Base-by-base conservation (phyloP, 2,329 filamentous ascomycete species). In the Biscogniauxia mediterranea region DNA sequence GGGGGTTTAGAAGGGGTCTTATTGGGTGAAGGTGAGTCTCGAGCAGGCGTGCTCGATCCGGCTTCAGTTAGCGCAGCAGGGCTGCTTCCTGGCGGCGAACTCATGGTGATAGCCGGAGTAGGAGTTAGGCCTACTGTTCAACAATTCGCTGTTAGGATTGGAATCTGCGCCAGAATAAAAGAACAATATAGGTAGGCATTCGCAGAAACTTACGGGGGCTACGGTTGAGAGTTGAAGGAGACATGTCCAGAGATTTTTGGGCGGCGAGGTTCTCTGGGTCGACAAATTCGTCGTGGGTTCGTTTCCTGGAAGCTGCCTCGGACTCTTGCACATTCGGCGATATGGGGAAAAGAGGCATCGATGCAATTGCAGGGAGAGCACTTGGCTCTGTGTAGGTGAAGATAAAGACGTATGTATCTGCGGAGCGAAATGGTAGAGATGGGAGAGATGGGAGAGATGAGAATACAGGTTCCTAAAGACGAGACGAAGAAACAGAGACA, bases 321-420 rank as follows among this genome's bases (percentile, higher is more conserved):
- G 76, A 71, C 68, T 81, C 79, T 69, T 79, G 77, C 28, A 82
- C 75, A 63, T 84, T 84, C 13, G 77, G 72, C 19, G 81, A 80
- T 69, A 83, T 75, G 57, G 78, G 74, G 52, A 77, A 73, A 25
- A 85, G 74, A 69, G 83, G 78, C 82, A 84, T 84, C 62, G 71
- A 64, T 60, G 63, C 54, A 38, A 54, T 55, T 58, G 23, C 61
- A 32, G 52, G 42, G 9, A 20, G 59, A 67, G 63, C 58, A 42
- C 57, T 26, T 28, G 55, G 59, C 60, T 63, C 62, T 19, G 53
- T 19, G 53, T n/a, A 9, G 46, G 50, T 56, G 28, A n/a, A 46
- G 50, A 23, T 5, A 5, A 23, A 23, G 23, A 23, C 23, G 23
- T 23, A 8, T 7, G 54, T 8, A 23, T 38, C 13, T 38, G 32